Conservation (phyloP, 257 asterid genomes). For the Plantago ovata region DNA sequence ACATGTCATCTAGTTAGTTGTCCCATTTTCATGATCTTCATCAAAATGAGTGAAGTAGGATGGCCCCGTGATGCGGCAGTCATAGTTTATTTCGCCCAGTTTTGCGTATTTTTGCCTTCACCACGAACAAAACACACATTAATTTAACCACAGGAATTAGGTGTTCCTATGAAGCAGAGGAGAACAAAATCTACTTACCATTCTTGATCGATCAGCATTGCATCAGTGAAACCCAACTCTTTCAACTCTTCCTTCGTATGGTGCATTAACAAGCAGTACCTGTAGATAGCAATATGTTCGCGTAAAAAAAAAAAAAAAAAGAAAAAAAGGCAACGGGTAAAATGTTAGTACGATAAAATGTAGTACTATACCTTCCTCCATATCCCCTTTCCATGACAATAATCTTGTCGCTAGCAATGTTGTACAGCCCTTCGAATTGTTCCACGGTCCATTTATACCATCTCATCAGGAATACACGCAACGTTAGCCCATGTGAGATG, state of each 20-base stretch:
- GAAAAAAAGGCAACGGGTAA: neutral
- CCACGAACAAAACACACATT: neutral
- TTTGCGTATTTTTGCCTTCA: constrained; percentile 63
- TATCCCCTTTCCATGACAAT: constrained; percentile 77
- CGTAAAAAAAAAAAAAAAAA: neutral
- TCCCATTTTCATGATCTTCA: constrained; percentile 24
- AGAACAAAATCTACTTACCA: constrained; percentile 35
- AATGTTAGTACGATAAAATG: neutral
- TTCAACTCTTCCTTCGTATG: constrained; percentile 54
- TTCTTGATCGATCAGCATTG: constrained; percentile 71
- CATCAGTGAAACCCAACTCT: constrained; percentile 58
- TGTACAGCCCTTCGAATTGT: constrained; percentile 72
- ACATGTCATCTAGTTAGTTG: too few species aligned
- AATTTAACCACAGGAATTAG: too few species aligned
- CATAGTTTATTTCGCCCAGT: constrained; percentile 73
- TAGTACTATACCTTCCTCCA: constrained; percentile 80
- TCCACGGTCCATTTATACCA: constrained; percentile 85
- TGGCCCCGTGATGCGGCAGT: constrained; percentile 61
- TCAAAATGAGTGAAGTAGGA: constrained; percentile 70
- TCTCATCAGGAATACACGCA: constrained; percentile 64
- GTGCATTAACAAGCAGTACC: constrained; percentile 69
- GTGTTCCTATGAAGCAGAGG: too few species aligned
- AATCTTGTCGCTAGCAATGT: constrained; percentile 48
- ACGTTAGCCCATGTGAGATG: constrained; percentile 60
- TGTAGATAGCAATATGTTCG: constrained; percentile 18